phyloP scores from a whole-genome alignment of 2,329 filamentous ascomycete species.

The Monosporascus sp. region DNA sequence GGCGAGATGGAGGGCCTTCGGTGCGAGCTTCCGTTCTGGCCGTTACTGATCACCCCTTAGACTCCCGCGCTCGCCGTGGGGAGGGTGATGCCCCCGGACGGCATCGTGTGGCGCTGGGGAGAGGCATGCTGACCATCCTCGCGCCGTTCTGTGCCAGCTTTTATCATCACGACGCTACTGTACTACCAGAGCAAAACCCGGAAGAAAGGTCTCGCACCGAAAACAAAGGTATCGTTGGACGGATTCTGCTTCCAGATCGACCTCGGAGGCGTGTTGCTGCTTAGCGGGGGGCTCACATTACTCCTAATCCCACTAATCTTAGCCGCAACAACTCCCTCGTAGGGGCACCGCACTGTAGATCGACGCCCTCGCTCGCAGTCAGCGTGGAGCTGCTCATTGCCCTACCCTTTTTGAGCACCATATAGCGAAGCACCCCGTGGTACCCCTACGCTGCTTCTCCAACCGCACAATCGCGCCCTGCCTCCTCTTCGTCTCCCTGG shows the following conservation, averaged over 20 bases:
- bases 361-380: constrained; percentile 36
- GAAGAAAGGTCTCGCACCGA: constrained; percentile 35
- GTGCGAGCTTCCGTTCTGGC: no score
- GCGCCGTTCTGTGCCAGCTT: constrained; percentile 44
- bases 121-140: constrained; percentile 51
- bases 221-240: constrained; percentile 17
- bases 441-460: constrained; percentile 40
- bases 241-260: constrained; percentile 34
- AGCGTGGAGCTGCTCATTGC: constrained; percentile 35
- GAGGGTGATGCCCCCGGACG: constrained; percentile 28
- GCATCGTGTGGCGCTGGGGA: constrained; percentile 52
- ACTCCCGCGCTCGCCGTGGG: constrained; percentile 45
- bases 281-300: constrained; percentile 42
- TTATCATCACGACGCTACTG: constrained; percentile 42
- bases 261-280: constrained; percentile 38
- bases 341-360: constrained; percentile 42
- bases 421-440: constrained; percentile 37
- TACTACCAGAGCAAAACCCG: constrained; percentile 45
- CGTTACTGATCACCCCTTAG: constrained; percentile 45
- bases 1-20: constrained; percentile 45
- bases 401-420: constrained; percentile 42
- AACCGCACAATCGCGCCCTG: constrained; percentile 37
- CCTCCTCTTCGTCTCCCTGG: constrained; percentile 33
- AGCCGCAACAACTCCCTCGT: constrained; percentile 32
- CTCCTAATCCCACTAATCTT: constrained; percentile 43